Base-by-base conservation (phyloP, 306 rosid species). In the Cucurbita pepo region DNA sequence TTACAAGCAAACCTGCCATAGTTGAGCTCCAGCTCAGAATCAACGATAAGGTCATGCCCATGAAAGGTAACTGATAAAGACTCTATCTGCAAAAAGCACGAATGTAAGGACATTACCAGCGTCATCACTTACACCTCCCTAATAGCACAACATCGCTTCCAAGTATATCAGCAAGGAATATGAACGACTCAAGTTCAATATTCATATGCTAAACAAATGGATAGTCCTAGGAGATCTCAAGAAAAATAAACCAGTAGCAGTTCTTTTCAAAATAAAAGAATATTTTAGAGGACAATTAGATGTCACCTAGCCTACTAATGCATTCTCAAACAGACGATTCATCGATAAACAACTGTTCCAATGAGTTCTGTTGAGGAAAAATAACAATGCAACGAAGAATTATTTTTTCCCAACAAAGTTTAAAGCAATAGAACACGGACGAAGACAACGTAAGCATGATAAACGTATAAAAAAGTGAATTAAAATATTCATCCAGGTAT, bases 1-100 rank as follows among this genome's bases (percentile, higher is more conserved):
- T 53, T 15, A 53, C 71, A 22, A 53, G 76, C 86, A 15, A 71
- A 95, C 97, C 97, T 95, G 76, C 99, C 97, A 85, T 89, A 95
- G 48, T 95, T 95, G 40, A 95, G 96, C 91, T 95, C 99, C 81
- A 95, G 80, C 57, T 89, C 97, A 54, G 96, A 80, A 82, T 95
- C 99, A 58, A 95, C 97, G 40, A 95, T 88, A 38, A 91, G 86
- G 81, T 95, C 99, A 48, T 95, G 99, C 56, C 99, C 96, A 16
- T 95, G 99, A 57, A 95, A 95, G 16, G 99, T 95, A 73, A 95
- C 99, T 25, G 99, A 84, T 34, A 95, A 80, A 56, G 99, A 91
- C 75, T 95, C 97, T 74, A 95, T 89, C 99, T 95, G 93, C 82
- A 83, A 77, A 53, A 16, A 67, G 53, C 64, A 76, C 19, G 56